phyloP scores from a whole-genome alignment of 805 yeast genomes.

The Scheffersomyces stipitis region DNA sequence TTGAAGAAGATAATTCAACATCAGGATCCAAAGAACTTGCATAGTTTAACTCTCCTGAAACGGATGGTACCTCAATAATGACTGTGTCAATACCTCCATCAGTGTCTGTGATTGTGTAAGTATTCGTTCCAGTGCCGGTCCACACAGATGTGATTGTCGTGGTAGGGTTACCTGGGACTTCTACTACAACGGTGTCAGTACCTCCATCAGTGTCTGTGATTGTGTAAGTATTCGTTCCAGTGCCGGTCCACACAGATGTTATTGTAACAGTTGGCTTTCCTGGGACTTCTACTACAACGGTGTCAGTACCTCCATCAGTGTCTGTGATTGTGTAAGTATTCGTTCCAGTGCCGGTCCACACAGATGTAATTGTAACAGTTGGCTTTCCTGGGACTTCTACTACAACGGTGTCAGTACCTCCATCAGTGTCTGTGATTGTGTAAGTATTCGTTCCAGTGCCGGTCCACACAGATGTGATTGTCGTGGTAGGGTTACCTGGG shows the following conservation, averaged over 20 bases:
- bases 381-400: too few species aligned
- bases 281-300: neutral
- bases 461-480: slow-evolving; percentile 11
- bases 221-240: slow-evolving; percentile 10
- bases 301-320: slow-evolving; percentile 4
- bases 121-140: slow-evolving; percentile 8
- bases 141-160: slow-evolving; percentile 11
- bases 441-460: too few species aligned
- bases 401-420: too few species aligned
- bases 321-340: slow-evolving; percentile 13
- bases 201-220: slow-evolving; percentile 8
- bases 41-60: too few species aligned
- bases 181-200: slow-evolving; percentile 6
- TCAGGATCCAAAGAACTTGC: too few species aligned
- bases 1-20: too few species aligned
- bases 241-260: slow-evolving; percentile 11
- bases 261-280: neutral
- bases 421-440: too few species aligned
- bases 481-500: slow-evolving; percentile 13
- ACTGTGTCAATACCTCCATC: slow-evolving; percentile 9
- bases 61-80: slow-evolving; percentile 11
- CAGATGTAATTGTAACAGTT: slow-evolving; percentile 5
- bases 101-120: slow-evolving; percentile 6
- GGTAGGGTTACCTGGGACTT: slow-evolving; percentile 11
- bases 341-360: slow-evolving; percentile 10